Percentiles rank a stretch among this genome's conserved stretches.
Evolutionary conservation across 805 yeast genomes (phyloP).

Genomic region (Vanderwaltozyma polyspora): DNA sequence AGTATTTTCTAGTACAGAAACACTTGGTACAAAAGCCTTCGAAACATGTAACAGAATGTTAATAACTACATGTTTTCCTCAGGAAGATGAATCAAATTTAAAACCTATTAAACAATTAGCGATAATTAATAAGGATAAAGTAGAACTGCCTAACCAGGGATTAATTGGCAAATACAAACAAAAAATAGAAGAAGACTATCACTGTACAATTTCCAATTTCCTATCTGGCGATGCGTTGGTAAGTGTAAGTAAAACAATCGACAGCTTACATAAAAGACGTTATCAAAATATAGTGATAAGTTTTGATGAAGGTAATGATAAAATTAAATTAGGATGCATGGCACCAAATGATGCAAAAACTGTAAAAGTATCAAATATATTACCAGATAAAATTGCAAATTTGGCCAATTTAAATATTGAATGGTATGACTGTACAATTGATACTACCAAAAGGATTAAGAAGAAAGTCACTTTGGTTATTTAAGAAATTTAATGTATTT

Average conservation of each 20-base stretch:
- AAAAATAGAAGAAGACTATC: neutral
- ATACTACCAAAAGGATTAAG: too few species aligned
- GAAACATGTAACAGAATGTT: constrained; percentile 17
- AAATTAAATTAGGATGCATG: constrained; percentile 10
- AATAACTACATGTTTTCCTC: neutral
- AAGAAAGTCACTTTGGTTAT: too few species aligned
- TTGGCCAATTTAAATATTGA: neutral
- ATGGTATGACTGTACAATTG: neutral
- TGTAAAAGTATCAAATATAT: neutral
- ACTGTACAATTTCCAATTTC: neutral
- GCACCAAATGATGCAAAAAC: constrained; percentile 8
- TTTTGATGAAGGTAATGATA: constrained; percentile 1
- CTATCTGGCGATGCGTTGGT: neutral
- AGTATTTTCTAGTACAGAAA: constrained; percentile 10
- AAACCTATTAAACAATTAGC: neutral
- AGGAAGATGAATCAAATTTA: neutral
- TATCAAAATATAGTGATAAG: constrained; percentile 1
- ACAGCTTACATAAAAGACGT: neutral
- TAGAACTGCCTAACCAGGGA: neutral
- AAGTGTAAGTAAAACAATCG: neutral
- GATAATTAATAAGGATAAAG: neutral
- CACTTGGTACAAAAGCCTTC: constrained; percentile 11
- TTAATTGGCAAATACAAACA: neutral
- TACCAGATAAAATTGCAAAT: neutral
- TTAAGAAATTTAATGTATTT: too few species aligned